phyloP scores from a whole-genome alignment of 306 rosid genomes.

The Phaseolus lunatus region DNA sequence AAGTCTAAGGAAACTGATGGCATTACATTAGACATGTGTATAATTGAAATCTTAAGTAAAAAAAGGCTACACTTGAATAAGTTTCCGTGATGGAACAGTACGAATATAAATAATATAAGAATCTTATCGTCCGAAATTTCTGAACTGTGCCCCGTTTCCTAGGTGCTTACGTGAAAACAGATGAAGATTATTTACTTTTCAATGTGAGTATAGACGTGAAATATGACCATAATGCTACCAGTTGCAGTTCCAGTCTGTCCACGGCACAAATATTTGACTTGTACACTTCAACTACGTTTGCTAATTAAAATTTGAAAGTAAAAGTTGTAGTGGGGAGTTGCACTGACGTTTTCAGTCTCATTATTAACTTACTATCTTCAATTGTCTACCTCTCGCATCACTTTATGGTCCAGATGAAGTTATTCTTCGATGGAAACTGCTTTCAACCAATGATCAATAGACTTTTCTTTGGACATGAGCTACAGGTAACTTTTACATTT shows the following conservation, averaged over 20 bases:
- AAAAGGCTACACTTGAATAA: not conserved
- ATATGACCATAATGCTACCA: conserved; percentile 19
- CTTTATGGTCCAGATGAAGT: conserved; percentile 13
- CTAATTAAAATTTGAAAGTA: conserved; percentile 22
- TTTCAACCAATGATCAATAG: not conserved
- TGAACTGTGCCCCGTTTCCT: not conserved
- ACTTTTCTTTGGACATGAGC: not conserved
- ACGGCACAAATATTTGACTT: conserved; percentile 33
- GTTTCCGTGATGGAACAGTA: not conserved
- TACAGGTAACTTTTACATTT: not conserved
- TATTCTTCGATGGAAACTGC: not conserved
- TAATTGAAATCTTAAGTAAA: not conserved
- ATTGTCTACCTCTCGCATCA: conserved; percentile 17
- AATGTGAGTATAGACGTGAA: conserved; percentile 38
- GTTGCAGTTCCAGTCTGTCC: conserved; percentile 26
- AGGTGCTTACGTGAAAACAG: not conserved
- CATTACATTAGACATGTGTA: not conserved
- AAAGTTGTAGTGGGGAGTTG: conserved; percentile 38
- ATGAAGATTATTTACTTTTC: not conserved
- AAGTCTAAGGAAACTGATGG: not conserved
- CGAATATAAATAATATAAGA: not conserved
- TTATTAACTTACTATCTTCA: not conserved
- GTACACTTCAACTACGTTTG: not conserved
- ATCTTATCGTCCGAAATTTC: not conserved
- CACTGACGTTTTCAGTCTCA: conserved; percentile 1